Conservation (phyloP, 1,284 basidiomycete genomes). For the Ustilago hordei region DNA sequence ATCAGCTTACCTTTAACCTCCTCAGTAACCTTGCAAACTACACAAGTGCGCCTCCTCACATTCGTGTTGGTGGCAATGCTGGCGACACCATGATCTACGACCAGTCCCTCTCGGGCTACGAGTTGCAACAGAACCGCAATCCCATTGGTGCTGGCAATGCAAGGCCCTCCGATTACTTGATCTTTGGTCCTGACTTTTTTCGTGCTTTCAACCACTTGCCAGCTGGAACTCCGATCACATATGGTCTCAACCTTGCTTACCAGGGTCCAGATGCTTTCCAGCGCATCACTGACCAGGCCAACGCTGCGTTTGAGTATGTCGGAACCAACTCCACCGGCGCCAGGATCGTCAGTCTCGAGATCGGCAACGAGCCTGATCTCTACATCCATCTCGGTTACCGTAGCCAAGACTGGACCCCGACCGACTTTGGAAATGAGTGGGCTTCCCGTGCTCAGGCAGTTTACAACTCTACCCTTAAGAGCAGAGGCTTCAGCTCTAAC, state of each 20-base stretch:
- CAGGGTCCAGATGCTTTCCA: constrained; percentile 35
- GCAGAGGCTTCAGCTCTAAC: constrained; percentile 33
- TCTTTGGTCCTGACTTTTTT: constrained; percentile 53
- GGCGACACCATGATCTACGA: constrained; percentile 56
- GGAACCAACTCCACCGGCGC: constrained; percentile 26
- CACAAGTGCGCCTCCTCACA: constrained; percentile 56
- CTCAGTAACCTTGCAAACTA: constrained; percentile 55
- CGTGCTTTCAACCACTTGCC: constrained; percentile 45
- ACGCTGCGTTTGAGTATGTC: constrained; percentile 38
- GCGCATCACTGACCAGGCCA: constrained; percentile 42
- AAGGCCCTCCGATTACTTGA: constrained; percentile 31
- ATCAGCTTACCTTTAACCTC: constrained; percentile 55
- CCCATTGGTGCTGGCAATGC: constrained; percentile 28
- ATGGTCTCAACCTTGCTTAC: constrained; percentile 58
- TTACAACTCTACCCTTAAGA: constrained; percentile 47
- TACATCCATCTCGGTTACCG: constrained; percentile 55
- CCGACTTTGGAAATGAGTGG: constrained; percentile 55
- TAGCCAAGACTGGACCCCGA: constrained; percentile 23
- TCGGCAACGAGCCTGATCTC: constrained; percentile 62
- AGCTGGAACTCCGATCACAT: constrained; percentile 54
- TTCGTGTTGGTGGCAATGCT: constrained; percentile 57
- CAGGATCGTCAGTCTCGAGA: constrained; percentile 56
- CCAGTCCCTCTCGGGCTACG: constrained; percentile 19
- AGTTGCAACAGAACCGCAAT: constrained; percentile 33
- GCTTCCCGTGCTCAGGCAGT: constrained; percentile 34